Evolutionary conservation across 2,329 filamentous ascomycete genomes (phyloP), one percentile per base, ranked within the genome.

Genomic region (Ophiostoma perfectum): DNA sequence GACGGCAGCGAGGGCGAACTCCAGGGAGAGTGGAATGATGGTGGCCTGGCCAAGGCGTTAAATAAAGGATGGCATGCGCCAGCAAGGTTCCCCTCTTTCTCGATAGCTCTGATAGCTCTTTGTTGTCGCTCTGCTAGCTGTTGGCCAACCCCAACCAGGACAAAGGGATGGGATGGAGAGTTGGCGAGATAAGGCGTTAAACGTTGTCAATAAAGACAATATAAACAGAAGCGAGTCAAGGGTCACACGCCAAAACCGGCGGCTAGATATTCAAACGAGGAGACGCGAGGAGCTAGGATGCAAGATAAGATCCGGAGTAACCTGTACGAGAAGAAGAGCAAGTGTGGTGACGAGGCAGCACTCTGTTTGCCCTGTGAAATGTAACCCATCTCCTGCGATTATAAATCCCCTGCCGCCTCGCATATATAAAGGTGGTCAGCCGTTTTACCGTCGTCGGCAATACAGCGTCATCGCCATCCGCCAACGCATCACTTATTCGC

Each of bases 371-470:
- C 27, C 27, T 27, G 27, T 27, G 27, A 27, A 27, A 27, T 27
- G 27, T 27, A 27, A 27, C 27, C 27, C 27, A 27, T 27, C 27
- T 27, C 27, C 27, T 27, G 27, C 4, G 11, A 14, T n/a, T 14
- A 58, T 14, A 38, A 49, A 49, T 49, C 45, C 45, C 11, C 55
- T 55, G 45, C 49, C 9, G n/a, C 27, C 49, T 55, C 49, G 49
- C 4, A 38, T 60, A 60, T 60, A 60, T 60, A 27, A 60, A 16
- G 55, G 55, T 60, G 55, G 55, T 60, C 55, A 60, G 52, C 52
- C 18, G 49, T 14, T 44, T 44, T 7, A 8, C 42, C 11, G 42
- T 44, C 42, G 1, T 7, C 27, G 27, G 1, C 27, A 1, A 27
- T 27, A 27, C 27, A 27, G 27, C 27, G 27, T 1, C 27, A 27